Evolutionary conservation across 2,329 filamentous ascomycete genomes (phyloP), one percentile per base, ranked within the genome.

Genomic region (Cladophialophora chaetospira): DNA sequence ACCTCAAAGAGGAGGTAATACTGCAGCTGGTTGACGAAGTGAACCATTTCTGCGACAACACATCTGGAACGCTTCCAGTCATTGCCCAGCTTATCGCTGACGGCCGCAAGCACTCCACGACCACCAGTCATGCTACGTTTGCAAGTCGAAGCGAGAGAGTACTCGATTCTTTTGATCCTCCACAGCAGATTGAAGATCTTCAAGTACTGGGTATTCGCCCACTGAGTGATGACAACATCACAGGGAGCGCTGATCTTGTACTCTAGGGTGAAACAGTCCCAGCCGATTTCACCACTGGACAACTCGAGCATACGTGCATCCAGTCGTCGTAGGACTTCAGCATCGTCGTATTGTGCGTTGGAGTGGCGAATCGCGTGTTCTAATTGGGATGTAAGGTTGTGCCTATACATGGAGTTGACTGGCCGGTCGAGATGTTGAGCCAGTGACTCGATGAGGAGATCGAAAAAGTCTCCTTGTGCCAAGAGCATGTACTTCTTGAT

Each of bases 171-270:
- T 75, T 99, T 99, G 69, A 99, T 91, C 61, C 94, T 88, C 93
- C 94, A 99, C 2, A 99, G 82, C 69, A 99, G 97, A 74, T 99
- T 99, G 82, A 99, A 99, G 8, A 99, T 91, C 71, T 97, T 97
- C 66, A 99, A 86, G 70, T 99, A 99, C 70, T 99, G 93, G 19
- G 93, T 89, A 64, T 89, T 93, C 43, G 91, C 92, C 84, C 92
- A 97, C 38, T 95, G 91, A 0, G 93, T 97, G 35, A 99, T 91
- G 45, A 99, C 92, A 25, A 99, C 94, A 70, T 99, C 94, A 21
- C 97, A 89, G 0, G 94, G 94, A 1, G 93, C 89, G 70, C 96
- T 92, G 65, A 99, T 94, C 72, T 97, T 97, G 76, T 99, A 99
- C 71, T 99, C 95, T 6, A 99, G 84, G 0, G 94, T 99, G 74